Conservation (phyloP, 1,139 yeast species). For the Suhomyces atakaporum region DNA sequence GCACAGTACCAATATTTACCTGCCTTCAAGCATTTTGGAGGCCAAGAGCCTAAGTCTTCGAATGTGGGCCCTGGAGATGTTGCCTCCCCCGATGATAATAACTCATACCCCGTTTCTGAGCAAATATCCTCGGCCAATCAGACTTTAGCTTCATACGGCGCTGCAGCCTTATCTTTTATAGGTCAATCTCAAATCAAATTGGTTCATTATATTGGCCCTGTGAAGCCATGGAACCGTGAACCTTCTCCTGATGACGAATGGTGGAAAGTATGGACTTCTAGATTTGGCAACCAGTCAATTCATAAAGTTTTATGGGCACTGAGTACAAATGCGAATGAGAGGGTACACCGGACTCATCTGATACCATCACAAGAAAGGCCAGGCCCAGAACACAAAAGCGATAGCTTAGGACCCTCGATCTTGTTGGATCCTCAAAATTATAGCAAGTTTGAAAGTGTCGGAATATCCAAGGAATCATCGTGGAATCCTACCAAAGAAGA, state of each 20-base stretch:
- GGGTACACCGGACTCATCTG: too few relatives aligned
- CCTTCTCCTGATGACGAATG: conserved; percentile 32
- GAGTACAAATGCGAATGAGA: too few relatives aligned
- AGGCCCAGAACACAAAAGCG: too few relatives aligned
- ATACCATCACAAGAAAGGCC: too few relatives aligned
- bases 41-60: conserved; percentile 10
- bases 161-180: conserved; percentile 29
- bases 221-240: conserved; percentile 71
- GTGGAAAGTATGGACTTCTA: conserved; percentile 48
- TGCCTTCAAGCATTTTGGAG: conserved; percentile 63
- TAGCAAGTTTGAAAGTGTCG: conserved; percentile 22
- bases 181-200: conserved; percentile 47
- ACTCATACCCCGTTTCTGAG: background rate
- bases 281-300: conserved; percentile 27
- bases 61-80: conserved; percentile 1
- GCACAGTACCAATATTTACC: conserved; percentile 84
- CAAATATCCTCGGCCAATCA: conserved; percentile 16
- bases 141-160: conserved; percentile 24
- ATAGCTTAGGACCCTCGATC: conserved; percentile 20
- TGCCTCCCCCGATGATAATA: conserved; percentile 2
- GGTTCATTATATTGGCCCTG: conserved; percentile 79
- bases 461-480: conserved; percentile 28
- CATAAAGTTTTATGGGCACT: conserved; percentile 12
- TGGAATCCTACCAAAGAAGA: conserved; percentile 45
- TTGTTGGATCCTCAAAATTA: conserved; percentile 36